Base-by-base conservation (phyloP, 257 asterid genomes). In the Rehmannia glutinosa region DNA sequence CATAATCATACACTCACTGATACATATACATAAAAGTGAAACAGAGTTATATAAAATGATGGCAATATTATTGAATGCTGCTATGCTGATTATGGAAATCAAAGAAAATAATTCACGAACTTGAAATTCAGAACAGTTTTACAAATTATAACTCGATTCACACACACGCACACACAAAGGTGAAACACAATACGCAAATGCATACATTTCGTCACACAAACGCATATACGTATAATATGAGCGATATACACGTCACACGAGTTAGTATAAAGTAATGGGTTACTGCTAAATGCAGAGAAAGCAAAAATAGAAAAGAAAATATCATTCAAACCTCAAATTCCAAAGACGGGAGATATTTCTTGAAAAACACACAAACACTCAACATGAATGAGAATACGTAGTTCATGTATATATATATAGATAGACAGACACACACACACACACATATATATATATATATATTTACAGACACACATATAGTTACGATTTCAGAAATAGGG, bases 261-360 rank as follows among this genome's bases (percentile, higher is more conserved):
- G n/a, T n/a, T n/a, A 70, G 55, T 43, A 23, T 8, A 46, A 50
- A 46, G 23, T 12, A 43, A 70, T 47, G 71, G 35, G 39, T 33
- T 21, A 10, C 16, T 28, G 24, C 7, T 38, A 8, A 9, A 38
- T 66, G 24, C n/a, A 50, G 43, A 7, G 25, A 42, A 45, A 65
- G 10, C 6, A 28, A 15, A 20, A 25, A 12, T 2, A 9, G 2
- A 2, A 23, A 64, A 6, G n/a, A 62, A 27, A 39, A 55, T 24
- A 30, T 23, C 54, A 47, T 27, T 61, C 51, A 49, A 74, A 74
- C 50, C 56, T 49, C 54, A 55, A 64, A 41, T 45, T 51, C 27
- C 51, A 1, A 28, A 28, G 2, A 9, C 54, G 4, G 46, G 11
- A 20, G 45, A 56, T 2, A 11, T 54, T 49, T 32, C 58, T 35